These are phyloP conservation scores for Bifiguratus adelaidae DNA, from an alignment of 192 early-diverging fungal species.

Conservation along the genomic window DNA sequence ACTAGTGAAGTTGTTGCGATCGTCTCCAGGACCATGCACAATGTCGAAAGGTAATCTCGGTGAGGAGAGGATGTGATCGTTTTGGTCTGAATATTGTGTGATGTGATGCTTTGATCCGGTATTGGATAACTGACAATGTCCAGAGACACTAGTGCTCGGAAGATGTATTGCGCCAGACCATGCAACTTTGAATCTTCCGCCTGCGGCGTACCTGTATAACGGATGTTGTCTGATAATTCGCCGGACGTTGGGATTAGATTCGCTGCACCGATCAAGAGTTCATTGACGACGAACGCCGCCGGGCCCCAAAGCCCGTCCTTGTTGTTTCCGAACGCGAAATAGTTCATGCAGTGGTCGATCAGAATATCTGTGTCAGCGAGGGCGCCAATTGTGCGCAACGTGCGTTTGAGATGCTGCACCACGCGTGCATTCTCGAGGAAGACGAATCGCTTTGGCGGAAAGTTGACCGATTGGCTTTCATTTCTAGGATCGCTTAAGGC, in stretches of 20 bases:
- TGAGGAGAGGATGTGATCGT: neutral
- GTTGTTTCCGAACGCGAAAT: slow-evolving; percentile 3
- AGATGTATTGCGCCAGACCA: neutral
- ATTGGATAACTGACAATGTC: neutral
- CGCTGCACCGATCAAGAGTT: slow-evolving; percentile 16
- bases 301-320: slow-evolving; percentile 9
- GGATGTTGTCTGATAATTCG: neutral
- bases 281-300: slow-evolving; percentile 17
- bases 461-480: no score
- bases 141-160: neutral
- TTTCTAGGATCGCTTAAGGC: no score
- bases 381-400: neutral
- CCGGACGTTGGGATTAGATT: neutral
- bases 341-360: slow-evolving; percentile 20
- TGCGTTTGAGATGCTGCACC: neutral
- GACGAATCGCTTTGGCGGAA: neutral
- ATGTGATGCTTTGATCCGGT: no score
- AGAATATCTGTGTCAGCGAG: neutral
- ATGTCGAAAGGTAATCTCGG: neutral
- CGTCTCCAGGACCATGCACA: slow-evolving; percentile 8
- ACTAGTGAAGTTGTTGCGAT: slow-evolving; percentile 16
- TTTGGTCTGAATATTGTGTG: no score
- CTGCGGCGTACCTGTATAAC: neutral
- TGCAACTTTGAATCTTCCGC: neutral
- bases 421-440: neutral